Conservation (phyloP, 2,329 filamentous ascomycete genomes). For the Fusarium luffae region DNA sequence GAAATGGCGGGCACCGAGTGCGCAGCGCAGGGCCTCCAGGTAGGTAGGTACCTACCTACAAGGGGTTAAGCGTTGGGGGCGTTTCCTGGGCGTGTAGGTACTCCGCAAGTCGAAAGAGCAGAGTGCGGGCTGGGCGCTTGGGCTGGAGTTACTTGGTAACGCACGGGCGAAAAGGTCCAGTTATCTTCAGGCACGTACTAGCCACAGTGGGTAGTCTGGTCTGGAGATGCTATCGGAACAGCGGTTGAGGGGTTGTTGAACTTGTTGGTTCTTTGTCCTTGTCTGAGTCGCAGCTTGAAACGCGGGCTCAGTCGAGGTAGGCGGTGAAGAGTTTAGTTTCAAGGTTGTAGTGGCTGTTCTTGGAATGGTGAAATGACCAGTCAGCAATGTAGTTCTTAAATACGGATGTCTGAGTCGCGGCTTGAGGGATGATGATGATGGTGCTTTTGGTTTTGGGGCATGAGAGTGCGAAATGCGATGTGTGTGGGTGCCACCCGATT, state of each 20-base stretch:
- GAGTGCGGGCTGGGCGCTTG: constrained; percentile 29
- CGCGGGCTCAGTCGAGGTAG: constrained; percentile 28
- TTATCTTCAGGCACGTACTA: constrained; percentile 34
- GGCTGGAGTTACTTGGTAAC: constrained; percentile 35
- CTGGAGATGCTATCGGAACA: constrained; percentile 33
- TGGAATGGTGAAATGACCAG: constrained; percentile 45
- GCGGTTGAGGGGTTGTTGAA: constrained; percentile 25
- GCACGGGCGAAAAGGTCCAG: constrained; percentile 39
- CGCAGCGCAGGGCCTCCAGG: constrained; percentile 34
- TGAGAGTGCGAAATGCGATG: constrained; percentile 28
- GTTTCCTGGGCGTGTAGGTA: constrained; percentile 26
- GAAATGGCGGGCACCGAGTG: constrained; percentile 45
- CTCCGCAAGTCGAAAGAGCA: constrained; percentile 24
- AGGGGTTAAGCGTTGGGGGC: constrained; percentile 33
- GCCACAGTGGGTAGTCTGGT: constrained; percentile 34
- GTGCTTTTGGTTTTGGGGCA: constrained; percentile 23
- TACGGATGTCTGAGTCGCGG: constrained; percentile 36
- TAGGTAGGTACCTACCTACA: constrained; percentile 24
- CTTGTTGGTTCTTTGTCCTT: constrained; percentile 13
- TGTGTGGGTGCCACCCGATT: constrained; percentile 27
- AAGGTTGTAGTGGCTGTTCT: constrained; percentile 44
- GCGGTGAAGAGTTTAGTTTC: constrained; percentile 41
- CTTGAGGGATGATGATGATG: constrained; percentile 35
- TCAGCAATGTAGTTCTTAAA: constrained; percentile 41
- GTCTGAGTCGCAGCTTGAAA: constrained; percentile 22